phyloP scores from a whole-genome alignment of 495 filamentous ascomycete genomes.

The Poronia punctata region DNA sequence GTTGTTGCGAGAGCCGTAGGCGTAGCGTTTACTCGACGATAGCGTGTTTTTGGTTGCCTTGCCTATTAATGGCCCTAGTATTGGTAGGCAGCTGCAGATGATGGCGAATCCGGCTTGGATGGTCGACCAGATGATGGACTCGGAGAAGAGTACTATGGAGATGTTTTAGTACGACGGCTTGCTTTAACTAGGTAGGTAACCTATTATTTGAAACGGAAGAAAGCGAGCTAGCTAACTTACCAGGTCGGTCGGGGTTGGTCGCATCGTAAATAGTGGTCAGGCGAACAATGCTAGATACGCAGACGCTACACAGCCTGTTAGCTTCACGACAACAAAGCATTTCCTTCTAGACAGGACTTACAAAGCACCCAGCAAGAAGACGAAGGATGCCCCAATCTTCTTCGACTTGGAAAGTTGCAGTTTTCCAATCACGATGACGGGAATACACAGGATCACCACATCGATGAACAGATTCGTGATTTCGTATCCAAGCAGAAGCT shows the following conservation, averaged over 20 bases:
- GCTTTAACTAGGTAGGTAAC: too few relatives aligned
- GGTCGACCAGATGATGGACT: neutral
- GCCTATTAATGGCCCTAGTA: neutral
- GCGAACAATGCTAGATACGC: conserved; percentile 1
- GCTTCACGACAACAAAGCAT: neutral
- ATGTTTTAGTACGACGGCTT: too few relatives aligned
- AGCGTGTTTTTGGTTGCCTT: neutral
- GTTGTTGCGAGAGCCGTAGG: too few relatives aligned
- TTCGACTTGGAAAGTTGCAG: neutral
- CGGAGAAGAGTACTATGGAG: neutral
- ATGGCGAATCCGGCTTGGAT: neutral
- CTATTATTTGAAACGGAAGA: too few relatives aligned
- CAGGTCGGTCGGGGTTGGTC: neutral
- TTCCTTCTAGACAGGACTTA: too few relatives aligned
- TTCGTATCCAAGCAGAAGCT: conserved; percentile 5
- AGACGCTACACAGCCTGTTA: neutral
- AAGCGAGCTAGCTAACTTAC: neutral
- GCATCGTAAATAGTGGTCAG: conserved; percentile 1
- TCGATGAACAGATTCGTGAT: conserved; percentile 7
- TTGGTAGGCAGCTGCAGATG: neutral
- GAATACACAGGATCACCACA: conserved; percentile 5
- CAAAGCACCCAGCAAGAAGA: conserved; percentile 2
- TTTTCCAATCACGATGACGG: neutral
- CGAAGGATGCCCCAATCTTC: neutral
- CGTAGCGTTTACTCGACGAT: too few relatives aligned